These are phyloP conservation scores for Mycena olivaceomarginata DNA, from an alignment of 768 basidiomycete species.

Conservation along the genomic window DNA sequence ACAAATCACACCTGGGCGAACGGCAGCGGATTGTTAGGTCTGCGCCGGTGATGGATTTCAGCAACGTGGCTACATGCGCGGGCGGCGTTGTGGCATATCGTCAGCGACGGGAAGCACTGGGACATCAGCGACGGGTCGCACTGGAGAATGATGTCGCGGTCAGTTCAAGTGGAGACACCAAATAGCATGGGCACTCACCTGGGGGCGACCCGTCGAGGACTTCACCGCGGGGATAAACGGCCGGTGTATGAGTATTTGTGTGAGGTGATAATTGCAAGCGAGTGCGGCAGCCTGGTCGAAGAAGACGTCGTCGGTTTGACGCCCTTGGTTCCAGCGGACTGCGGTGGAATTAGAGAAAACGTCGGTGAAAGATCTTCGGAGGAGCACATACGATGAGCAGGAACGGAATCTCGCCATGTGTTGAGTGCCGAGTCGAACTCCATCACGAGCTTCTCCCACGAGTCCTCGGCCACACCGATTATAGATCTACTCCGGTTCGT, in stretches of 20 bases:
- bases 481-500: slow-evolving; percentile 23
- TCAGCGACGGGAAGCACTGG: slow-evolving; percentile 71
- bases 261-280: slow-evolving; percentile 67
- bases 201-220: slow-evolving; percentile 58
- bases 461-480: slow-evolving; percentile 21
- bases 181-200: slow-evolving; percentile 26
- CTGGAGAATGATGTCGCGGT: too few species aligned
- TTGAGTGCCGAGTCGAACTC: slow-evolving; percentile 65
- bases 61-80: slow-evolving; percentile 75
- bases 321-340: slow-evolving; percentile 69
- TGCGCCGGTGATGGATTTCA: slow-evolving; percentile 62
- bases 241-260: slow-evolving; percentile 75
- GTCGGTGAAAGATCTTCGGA: not conserved
- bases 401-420: slow-evolving; percentile 70
- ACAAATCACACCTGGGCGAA: slow-evolving; percentile 29
- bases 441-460: slow-evolving; percentile 36
- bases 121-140: not conserved
- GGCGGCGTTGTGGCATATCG: slow-evolving; percentile 81
- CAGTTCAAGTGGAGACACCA: too few species aligned
- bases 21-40: slow-evolving; percentile 34
- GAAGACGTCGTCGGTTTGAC: slow-evolving; percentile 60
- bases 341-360: not conserved
- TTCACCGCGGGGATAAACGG: slow-evolving; percentile 75
- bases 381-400: slow-evolving; percentile 59
- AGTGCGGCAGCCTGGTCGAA: slow-evolving; percentile 52